Base-by-base conservation (phyloP, 2,329 filamentous ascomycete genomes). In the Phialemonium atrogriseum region DNA sequence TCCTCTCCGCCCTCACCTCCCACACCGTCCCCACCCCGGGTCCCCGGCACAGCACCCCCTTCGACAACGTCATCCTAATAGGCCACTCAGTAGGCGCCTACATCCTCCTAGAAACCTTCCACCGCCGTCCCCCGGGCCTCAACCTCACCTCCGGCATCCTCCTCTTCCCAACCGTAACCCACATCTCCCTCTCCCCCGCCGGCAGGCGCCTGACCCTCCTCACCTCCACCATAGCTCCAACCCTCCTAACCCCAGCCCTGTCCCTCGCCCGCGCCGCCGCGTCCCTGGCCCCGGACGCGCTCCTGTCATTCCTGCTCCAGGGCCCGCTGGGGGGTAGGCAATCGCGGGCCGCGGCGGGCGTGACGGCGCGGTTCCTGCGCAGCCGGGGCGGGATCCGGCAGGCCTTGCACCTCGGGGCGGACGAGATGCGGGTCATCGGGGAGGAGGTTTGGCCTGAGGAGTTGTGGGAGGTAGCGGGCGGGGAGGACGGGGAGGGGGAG, bases 31-130 rank as follows among this genome's bases (percentile, higher is more conserved):
- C 38, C 34, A 52, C 44, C 35, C 40, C 36, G 11, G 40, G 47
- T 4, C 38, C 49, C 5, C 43, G 47, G 2, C 41, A 53, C 23
- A 58, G 55, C 21, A 45, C 52, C 27, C 50, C 56, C 0, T 77
- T 72, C 41, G 64, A 76, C 47, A 62, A 63, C 30, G 70, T 86
- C 12, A 64, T 85, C 7, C 57, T 88, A 11, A 70, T 82, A 30
- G 83, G 81, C 4, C 83, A 88, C 54, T 85, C 80, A 0, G 78
- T 88, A 1, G 83, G 83, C 15, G 62, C 74, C 8, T 88, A 83
- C 50, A 79, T 88, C 13, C 60, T 70, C 3, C 70, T 86, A 40
- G 80, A 87, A 50, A 57, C 83, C 18, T 70, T 84, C 28, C 62
- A 76, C 38, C 62, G 73, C 8, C 68, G 77, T 39, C 57, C 65